These are phyloP conservation scores for Paraphoma sp. DNA, from an alignment of 2,329 filamentous ascomycete species.

Conservation along the genomic window DNA sequence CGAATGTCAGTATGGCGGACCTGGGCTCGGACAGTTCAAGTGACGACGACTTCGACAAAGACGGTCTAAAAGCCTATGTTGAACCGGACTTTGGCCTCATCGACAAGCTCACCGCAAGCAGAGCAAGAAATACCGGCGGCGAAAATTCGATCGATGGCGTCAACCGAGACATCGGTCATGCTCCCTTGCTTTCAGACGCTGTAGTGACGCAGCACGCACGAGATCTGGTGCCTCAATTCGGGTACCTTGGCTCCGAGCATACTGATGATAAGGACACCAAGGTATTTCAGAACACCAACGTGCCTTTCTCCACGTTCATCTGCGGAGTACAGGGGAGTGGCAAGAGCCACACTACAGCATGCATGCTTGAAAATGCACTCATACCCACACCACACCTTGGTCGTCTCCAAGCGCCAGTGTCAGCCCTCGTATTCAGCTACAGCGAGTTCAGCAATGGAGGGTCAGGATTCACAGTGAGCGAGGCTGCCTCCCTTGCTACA, in stretches of 20 bases:
- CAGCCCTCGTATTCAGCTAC: constrained; percentile 66
- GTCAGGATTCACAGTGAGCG: constrained; percentile 59
- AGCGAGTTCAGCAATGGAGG: constrained; percentile 53
- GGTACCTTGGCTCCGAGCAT: constrained; percentile 7
- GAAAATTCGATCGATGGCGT: background rate
- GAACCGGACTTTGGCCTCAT: constrained; percentile 1
- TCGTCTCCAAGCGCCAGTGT: constrained; percentile 59
- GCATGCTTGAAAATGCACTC: constrained; percentile 57
- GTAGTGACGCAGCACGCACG: constrained; percentile 7
- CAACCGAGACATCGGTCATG: constrained; percentile 11
- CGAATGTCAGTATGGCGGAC: no score
- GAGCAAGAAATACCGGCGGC: background rate
- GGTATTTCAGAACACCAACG: background rate
- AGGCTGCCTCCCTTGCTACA: constrained; percentile 62
- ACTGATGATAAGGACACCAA: background rate
- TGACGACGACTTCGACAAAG: background rate
- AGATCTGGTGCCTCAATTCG: constrained; percentile 21
- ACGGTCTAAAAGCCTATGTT: background rate
- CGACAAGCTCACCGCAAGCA: constrained; percentile 1
- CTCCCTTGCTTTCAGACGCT: constrained; percentile 8
- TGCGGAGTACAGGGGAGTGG: constrained; percentile 69
- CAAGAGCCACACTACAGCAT: constrained; percentile 67
- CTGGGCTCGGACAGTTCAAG: background rate
- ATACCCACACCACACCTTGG: constrained; percentile 52
- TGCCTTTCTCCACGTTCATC: constrained; percentile 58